Evolutionary conservation across 116 monocot genomes (phyloP), one percentile per base, ranked within the genome.

Genomic region (Zostera marina): DNA sequence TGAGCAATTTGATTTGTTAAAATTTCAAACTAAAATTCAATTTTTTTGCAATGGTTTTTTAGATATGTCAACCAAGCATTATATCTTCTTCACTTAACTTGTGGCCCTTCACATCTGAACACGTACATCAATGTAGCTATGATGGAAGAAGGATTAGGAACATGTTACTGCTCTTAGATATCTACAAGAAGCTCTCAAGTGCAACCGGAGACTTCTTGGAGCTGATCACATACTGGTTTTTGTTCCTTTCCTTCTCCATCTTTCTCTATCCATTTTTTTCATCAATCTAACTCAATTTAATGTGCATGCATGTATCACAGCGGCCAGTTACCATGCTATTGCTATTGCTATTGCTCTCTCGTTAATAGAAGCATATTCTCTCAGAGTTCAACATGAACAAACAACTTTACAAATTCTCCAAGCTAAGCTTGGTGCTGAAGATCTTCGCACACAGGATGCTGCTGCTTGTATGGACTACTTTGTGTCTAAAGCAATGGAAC

Each of bases 71-170:
- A 88, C 53, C 88, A 88, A 63, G 88, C 94, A 38, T 68, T 94
- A 43, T 88, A 88, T 77, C 81, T 94, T 56, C 55, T 88, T 56
- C 94, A 94, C 75, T 40, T 94, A 26, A 88, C 79, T 26, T 94
- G 88, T 73, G 93, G 93, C 15, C 88, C 94, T 45, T 94, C 94
- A 59, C 88, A 88, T 56, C 88, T 88, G 22, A 94, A 94, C 66
- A 93, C 94, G 15, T 94, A 94, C 55, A 94, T 94, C 47, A 94
- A 94, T 77, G 88, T 94, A 26, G 94, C 94, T 19, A 94, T 94
- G 94, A 94, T 94, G 94, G 94, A 94, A 77, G 94, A 94, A 85
- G 88, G 94, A 9, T 47, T 94, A 54, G 94, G 94, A 26, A 94
- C 94, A 94, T 75, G 77, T 94, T n/a, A n/a, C n/a, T 45, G 94